Base-by-base conservation (phyloP, 164 flowering plant genomes). In the Santalum album region DNA sequence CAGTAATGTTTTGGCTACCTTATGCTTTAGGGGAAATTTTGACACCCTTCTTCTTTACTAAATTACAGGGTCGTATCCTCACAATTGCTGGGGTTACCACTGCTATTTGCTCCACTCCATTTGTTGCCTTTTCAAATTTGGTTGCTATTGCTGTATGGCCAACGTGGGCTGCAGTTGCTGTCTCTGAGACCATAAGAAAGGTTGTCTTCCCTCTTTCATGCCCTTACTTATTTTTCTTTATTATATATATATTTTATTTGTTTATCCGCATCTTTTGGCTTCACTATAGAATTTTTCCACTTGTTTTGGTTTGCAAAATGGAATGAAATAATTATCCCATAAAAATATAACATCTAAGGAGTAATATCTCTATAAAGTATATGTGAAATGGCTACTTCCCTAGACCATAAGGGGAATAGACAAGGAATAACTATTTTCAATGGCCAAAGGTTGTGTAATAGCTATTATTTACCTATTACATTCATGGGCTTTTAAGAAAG, bases 141-240 rank as follows among this genome's bases (percentile, higher is more conserved):
- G 65, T 83, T 66, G 84, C 82, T 52, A 62, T 92, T 57, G 80
- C 96, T 69, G 60, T 81, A 21, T 84, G 91, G 94, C 98, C 98
- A 25, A 80, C 87, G 51, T 92, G 94, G 94, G 57, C 79, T 7
- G 80, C 68, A 7, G 82, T 92, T 61, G 95, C 96, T 47, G 51
- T 84, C 39, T 78, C 83, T 54, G 98, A 89, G 74, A 86, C 89
- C 15, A 22, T 86, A 26, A 68, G 98, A 48, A 92, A 92, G 98
- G 98, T 86, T 48, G 54, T 55, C 20, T 53, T 23, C 6, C 24
- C 0, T 11, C 16, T 35, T 19, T 49, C 24, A 35, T 7, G 3
- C 10, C 18, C 25, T 53, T 38, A 11, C 15, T 12, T 56, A 5
- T 22, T 25, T 27, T 26, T 45, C 55, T 48, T 16, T 52, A 10